phyloP scores from a whole-genome alignment of 208 protist genomes.

The Novymonas esmeraldas region DNA sequence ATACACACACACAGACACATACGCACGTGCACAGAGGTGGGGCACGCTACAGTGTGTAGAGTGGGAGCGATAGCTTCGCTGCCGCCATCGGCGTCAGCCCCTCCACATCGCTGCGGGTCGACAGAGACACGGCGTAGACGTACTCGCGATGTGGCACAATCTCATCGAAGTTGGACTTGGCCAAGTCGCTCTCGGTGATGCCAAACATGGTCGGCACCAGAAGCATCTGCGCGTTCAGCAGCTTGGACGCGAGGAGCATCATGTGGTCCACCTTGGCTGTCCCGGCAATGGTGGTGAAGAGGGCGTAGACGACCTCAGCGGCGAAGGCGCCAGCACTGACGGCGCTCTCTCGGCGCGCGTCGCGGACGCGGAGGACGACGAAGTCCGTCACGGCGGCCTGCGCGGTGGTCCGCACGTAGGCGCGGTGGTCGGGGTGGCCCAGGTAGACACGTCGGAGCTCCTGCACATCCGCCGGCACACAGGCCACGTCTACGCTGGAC shows the following conservation, averaged over 20 bases:
- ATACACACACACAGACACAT: not conserved
- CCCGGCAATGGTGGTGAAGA: slow-evolving; percentile 61
- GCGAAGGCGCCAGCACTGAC: slow-evolving; percentile 9
- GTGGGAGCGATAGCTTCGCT: slow-evolving; percentile 59
- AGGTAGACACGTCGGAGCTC: slow-evolving; percentile 44
- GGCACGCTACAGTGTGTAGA: slow-evolving; percentile 16
- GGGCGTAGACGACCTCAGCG: slow-evolving; percentile 60
- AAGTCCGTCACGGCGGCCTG: slow-evolving; percentile 43
- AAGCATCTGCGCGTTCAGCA: slow-evolving; percentile 57
- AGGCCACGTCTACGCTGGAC: slow-evolving; percentile 41
- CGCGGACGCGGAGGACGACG: slow-evolving; percentile 63
- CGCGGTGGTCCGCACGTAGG: slow-evolving; percentile 24
- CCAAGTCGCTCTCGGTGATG: slow-evolving; percentile 81
- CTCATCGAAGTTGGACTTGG: slow-evolving; percentile 82
- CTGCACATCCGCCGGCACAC: slow-evolving; percentile 29
- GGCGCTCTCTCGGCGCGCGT: slow-evolving; percentile 12
- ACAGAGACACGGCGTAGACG: slow-evolving; percentile 52
- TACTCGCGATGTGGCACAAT: slow-evolving; percentile 51
- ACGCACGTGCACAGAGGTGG: not conserved
- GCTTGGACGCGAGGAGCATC: slow-evolving; percentile 52
- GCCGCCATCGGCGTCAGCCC: slow-evolving; percentile 47
- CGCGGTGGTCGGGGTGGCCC: slow-evolving; percentile 23
- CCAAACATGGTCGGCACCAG: slow-evolving; percentile 78
- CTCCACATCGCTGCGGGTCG: slow-evolving; percentile 15
- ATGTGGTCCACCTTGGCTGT: slow-evolving; percentile 70